phyloP scores from a whole-genome alignment of 345 rosid genomes.

The Gossypium longicalyx region DNA sequence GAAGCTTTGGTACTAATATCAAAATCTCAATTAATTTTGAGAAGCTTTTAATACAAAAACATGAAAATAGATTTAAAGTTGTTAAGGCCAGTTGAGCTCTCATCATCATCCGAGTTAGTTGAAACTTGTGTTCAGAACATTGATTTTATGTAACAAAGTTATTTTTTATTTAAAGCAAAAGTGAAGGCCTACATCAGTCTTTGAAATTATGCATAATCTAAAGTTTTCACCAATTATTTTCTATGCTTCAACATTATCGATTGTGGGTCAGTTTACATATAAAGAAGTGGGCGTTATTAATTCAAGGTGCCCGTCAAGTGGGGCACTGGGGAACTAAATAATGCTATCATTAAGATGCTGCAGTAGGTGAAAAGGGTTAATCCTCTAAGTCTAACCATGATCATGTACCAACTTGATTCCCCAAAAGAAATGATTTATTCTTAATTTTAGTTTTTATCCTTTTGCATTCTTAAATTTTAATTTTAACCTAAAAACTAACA shows the following conservation, averaged over 20 bases:
- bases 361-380: background rate
- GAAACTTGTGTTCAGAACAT: conserved; percentile 1
- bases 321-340: background rate
- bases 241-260: background rate
- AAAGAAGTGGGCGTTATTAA: no score
- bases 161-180: conserved; percentile 2
- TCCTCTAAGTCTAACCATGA: background rate
- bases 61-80: background rate
- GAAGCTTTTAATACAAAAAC: background rate
- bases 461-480: no score
- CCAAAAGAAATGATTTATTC: background rate
- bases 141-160: background rate
- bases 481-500: no score
- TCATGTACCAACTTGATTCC: background rate
- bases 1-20: no score
- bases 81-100: background rate
- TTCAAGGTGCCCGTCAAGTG: background rate
- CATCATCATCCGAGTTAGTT: background rate
- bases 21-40: no score
- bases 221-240: no score
- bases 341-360: background rate
- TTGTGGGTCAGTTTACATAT: no score
- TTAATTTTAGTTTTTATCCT: no score
- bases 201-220: no score
- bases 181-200: background rate